These are phyloP conservation scores for Acanthamoeba comandoni DNA, from an alignment of 208 protist genomes.

Conservation along the genomic window DNA sequence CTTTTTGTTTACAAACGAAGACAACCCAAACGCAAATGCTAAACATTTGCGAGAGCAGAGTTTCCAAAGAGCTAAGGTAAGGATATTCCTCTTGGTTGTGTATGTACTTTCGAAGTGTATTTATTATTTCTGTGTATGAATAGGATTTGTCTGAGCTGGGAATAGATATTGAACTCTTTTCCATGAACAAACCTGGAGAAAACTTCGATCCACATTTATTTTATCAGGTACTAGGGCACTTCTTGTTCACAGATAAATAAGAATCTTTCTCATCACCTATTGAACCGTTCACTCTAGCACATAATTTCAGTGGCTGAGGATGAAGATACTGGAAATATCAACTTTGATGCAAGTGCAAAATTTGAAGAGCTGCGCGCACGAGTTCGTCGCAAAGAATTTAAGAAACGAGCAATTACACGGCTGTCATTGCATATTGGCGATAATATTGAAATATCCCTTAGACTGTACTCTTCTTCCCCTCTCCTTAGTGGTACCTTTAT, in stretches of 20 bases:
- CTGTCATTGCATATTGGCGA: conserved; percentile 13
- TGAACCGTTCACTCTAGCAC: conserved; percentile 40
- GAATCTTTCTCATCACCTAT: too few species aligned
- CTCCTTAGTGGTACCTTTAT: neutral
- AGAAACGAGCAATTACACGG: conserved; percentile 32
- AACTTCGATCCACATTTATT: conserved; percentile 79
- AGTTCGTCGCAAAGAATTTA: conserved; percentile 42
- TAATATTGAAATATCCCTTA: conserved; percentile 21
- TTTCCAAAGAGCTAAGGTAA: conserved; percentile 62
- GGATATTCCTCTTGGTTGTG: neutral
- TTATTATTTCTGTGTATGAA: too few species aligned
- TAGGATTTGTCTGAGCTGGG: conserved; percentile 82
- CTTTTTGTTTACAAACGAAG: conserved; percentile 85
- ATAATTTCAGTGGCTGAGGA: conserved; percentile 72
- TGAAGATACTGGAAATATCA: conserved; percentile 44
- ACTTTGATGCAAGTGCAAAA: conserved; percentile 76
- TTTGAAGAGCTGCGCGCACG: conserved; percentile 71
- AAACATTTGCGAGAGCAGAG: conserved; percentile 38
- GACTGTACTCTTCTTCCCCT: conserved; percentile 16
- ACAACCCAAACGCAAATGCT: conserved; percentile 79
- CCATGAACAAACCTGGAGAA: conserved; percentile 78
- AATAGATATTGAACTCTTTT: conserved; percentile 85
- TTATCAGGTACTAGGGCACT: conserved; percentile 76
- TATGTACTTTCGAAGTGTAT: conserved; percentile 33
- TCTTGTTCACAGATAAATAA: too few species aligned